Percentiles rank a stretch among this genome's conserved stretches.
Conservation (phyloP, 179 eudicot genomes). For the Camellia oleifera region DNA sequence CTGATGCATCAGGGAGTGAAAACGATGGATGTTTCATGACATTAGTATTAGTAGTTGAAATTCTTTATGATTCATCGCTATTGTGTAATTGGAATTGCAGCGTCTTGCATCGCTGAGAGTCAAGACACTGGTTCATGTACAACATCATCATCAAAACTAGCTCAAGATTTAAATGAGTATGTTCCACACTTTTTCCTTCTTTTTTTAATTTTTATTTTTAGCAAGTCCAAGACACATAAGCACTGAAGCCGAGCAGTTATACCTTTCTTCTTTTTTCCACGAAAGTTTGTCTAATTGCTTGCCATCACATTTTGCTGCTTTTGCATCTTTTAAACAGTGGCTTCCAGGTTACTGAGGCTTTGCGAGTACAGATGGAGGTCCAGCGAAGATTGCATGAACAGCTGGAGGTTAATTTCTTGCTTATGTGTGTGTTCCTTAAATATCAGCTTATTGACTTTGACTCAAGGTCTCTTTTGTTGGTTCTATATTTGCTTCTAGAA, state of each 20-base stretch:
- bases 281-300: background rate
- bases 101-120: slow-evolving; percentile 54
- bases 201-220: too few relatives aligned
- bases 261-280: background rate
- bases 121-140: slow-evolving; percentile 63
- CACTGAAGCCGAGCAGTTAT: background rate
- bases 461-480: background rate
- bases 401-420: slow-evolving; percentile 54
- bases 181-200: slow-evolving; percentile 16
- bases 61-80: slow-evolving; percentile 8
- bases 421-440: background rate
- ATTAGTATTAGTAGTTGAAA: background rate
- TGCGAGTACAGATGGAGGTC: slow-evolving; percentile 85
- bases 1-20: background rate
- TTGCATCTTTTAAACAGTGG: slow-evolving; percentile 39
- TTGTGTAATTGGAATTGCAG: slow-evolving; percentile 28
- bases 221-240: background rate
- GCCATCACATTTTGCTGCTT: background rate
- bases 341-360: slow-evolving; percentile 72
- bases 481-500: background rate
- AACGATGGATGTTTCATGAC: background rate
- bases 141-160: slow-evolving; percentile 52
- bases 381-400: slow-evolving; percentile 80
- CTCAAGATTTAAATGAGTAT: slow-evolving; percentile 75
- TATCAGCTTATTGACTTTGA: slow-evolving; percentile 5